Evolutionary conservation across 345 rosid species (phyloP), one percentile per base, ranked within the genome.

Genomic region (Murraya paniculata): DNA sequence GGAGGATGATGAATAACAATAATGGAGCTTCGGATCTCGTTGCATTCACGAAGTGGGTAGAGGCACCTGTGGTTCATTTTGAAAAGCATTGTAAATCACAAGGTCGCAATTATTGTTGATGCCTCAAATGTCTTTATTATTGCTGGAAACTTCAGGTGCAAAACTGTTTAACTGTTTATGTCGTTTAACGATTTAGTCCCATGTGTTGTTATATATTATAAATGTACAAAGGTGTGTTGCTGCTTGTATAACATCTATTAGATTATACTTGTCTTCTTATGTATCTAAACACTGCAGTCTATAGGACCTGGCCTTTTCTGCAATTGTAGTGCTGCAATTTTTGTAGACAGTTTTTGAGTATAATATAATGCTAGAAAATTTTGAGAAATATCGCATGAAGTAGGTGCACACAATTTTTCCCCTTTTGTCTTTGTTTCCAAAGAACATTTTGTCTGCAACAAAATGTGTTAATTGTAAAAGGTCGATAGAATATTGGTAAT

Each of bases 111-210:
- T n/a, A 0, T n/a, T 10, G 5, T 72, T 41, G 55, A 72, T 57
- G 28, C 48, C 1, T n/a, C 64, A 22, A 56, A 72, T 72, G 64
- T 4, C 27, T 58, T 35, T 60, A 66, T 60, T 2, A 9, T 62
- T 25, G 41, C 58, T 50, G 57, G 59, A 45, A 73, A 73, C 76
- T 73, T 58, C 66, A 38, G 36, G 67, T 38, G 35, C 55, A 73
- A 57, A 58, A 28, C 13, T 36, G n/a, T 58, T 58, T 21, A 33
- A 36, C 38, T 73, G 19, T 62, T 60, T 38, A 7, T 33, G n/a
- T 64, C 33, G 9, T 33, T 33, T 64, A 33, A 35, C 14, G 35
- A 64, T 2, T 21, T 45, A 7, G 45, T 64, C 6, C 9, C 6
- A 2, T 64, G 11, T 33, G 41, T 28, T 27, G 4, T 67, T 22